Evolutionary conservation across 1,284 basidiomycete species (phyloP).

Genomic region (Takashimella koratensis): DNA sequence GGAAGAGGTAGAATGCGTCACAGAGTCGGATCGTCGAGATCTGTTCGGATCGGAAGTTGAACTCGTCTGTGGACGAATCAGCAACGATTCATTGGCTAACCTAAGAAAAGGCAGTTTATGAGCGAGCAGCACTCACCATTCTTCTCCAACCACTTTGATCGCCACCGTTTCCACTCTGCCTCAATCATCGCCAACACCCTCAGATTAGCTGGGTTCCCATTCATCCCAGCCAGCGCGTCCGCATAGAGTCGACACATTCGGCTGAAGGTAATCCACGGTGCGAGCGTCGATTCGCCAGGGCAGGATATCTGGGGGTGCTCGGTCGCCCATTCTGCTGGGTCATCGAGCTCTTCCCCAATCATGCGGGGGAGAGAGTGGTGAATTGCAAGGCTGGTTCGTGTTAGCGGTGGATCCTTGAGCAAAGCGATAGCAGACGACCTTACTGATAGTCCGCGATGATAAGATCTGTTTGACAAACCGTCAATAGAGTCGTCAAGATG

Average conservation of each 20-base stretch:
- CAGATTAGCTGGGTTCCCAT: constrained; percentile 22
- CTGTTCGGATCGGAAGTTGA: constrained; percentile 18
- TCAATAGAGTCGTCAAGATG: too few relatives aligned
- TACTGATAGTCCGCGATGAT: constrained; percentile 30
- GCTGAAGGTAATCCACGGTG: constrained; percentile 27
- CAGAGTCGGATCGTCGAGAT: constrained; percentile 20
- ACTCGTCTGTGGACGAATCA: constrained; percentile 12
- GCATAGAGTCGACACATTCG: constrained; percentile 27
- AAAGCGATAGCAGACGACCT: too few relatives aligned
- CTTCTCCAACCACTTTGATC: constrained; percentile 26
- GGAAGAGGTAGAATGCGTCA: constrained; percentile 22
- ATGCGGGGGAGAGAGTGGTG: constrained; percentile 28
- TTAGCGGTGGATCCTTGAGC: too few relatives aligned
- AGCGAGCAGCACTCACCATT: constrained; percentile 15
- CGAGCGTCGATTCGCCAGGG: constrained; percentile 31
- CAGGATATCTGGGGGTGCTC: constrained; percentile 33
- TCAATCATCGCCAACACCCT: constrained; percentile 29
- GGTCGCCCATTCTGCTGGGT: constrained; percentile 27
- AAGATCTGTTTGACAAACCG: constrained; percentile 19
- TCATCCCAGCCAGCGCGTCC: constrained; percentile 26
- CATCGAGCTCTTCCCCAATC: constrained; percentile 23
- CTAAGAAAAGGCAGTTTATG: not conserved
- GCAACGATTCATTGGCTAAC: too few relatives aligned
- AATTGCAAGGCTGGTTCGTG: constrained; percentile 24
- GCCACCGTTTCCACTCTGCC: constrained; percentile 28